phyloP scores from a whole-genome alignment of 768 basidiomycete genomes.

The Lyophyllum atratum region DNA sequence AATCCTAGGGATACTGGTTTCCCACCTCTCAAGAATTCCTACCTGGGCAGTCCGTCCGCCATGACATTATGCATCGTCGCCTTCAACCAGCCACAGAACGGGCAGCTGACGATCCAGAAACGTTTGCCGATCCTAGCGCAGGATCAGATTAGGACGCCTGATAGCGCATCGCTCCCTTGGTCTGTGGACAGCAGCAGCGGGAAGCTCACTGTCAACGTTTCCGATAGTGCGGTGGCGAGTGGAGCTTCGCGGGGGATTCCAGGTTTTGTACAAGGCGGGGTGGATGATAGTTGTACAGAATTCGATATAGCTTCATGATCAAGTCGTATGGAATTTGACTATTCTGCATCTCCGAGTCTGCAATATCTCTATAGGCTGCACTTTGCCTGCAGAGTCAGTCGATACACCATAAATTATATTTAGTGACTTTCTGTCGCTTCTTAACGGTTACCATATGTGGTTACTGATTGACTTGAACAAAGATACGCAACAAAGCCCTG shows the following conservation, averaged over 20 bases:
- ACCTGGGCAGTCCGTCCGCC: constrained; percentile 35
- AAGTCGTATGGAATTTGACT: no score
- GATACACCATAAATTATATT: no score
- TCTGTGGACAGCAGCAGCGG: constrained; percentile 27
- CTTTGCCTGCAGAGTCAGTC: no score
- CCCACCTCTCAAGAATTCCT: constrained; percentile 38
- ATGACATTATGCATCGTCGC: constrained; percentile 53
- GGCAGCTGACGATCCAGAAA: constrained; percentile 36
- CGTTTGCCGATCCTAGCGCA: constrained; percentile 43
- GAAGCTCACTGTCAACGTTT: constrained; percentile 26
- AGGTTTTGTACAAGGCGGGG: constrained; percentile 15
- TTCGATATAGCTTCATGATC: no score
- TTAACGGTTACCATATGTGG: no score
- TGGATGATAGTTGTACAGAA: no score
- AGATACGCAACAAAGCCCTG: no score
- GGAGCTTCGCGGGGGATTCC: constrained; percentile 28
- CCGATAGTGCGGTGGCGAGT: constrained; percentile 10
- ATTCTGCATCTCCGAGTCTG: no score
- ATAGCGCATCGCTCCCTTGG: constrained; percentile 31
- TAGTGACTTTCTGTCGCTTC: no score
- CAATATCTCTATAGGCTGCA: no score
- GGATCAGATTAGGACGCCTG: constrained; percentile 44
- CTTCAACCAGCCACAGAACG: constrained; percentile 35
- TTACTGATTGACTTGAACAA: no score
- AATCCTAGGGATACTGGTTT: constrained; percentile 57